Evolutionary conservation across 352 stramenopile genomes (phyloP), one percentile per base, ranked within the genome.

Genomic region (Lagenidium sp.): DNA sequence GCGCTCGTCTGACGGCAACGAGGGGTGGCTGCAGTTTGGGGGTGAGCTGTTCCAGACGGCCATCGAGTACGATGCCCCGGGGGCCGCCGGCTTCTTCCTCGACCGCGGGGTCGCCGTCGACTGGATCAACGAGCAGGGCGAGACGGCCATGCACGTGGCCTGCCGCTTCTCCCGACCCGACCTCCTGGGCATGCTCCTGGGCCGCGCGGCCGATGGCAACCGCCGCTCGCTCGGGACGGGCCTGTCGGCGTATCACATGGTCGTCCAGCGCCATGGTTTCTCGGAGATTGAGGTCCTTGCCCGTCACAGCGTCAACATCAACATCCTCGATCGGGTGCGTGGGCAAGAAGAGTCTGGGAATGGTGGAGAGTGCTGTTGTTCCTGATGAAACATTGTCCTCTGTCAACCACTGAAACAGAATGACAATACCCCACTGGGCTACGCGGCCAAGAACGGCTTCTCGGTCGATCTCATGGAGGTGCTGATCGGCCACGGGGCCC

Each of bases 321-420:
- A 58, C 43, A 19, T 58, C 22, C 44, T 58, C 28, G 50, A 58
- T 29, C 29, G 32, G 20, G 50, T 58, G 44, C 19, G 50, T 35
- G 36, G 22, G 11, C n/a, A 22, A 13, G 7, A 29, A 15, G 8
- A 20, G 0, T 30, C 13, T 42, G 15, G 6, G 18, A 15, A 30
- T 15, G 0, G 21, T 50, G 8, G 16, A 40, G 8, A 19, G 12
- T 7, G 12, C n/a, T 29, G 13, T 18, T 19, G 13, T 11, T 38
- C 22, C 11, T 6, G 28, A 32, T 32, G 28, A 32, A 32, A 32
- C 15, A 39, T 18, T 39, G 20, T 21, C n/a, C 36, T 21, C 36
- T 42, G 12, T 36, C 16, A 11, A 6, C 5, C 4, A 31, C 18
- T 49, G 13, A 25, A 58, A 44, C 45, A 58, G 16, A 20, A 12